Percentiles rank a stretch among this genome's conserved stretches.
Evolutionary conservation across 768 basidiomycete genomes (phyloP).

Genomic region (Neoboletus magnificus): DNA sequence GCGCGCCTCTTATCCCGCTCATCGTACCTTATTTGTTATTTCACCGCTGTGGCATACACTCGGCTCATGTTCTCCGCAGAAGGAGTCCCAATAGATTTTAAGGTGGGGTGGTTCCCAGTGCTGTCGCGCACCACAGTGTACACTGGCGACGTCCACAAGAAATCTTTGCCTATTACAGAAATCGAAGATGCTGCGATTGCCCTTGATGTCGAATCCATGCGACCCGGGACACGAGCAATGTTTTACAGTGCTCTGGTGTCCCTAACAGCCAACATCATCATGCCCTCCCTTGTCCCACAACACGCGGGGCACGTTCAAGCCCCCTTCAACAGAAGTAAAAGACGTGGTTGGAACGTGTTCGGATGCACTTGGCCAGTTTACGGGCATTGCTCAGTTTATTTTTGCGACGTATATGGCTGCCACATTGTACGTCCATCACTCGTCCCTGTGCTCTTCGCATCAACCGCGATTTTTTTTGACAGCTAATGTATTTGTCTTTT

Average conservation of each 20-base stretch:
- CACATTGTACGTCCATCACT: constrained; percentile 63
- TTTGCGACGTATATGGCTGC: constrained; percentile 77
- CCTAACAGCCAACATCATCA: constrained; percentile 60
- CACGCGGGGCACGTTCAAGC: constrained; percentile 8
- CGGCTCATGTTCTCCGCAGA: constrained; percentile 13
- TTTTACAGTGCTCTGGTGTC: constrained; percentile 73
- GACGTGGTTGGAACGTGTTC: constrained; percentile 41
- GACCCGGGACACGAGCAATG: constrained; percentile 80
- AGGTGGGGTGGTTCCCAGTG: constrained; percentile 89
- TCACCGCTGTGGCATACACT: not conserved
- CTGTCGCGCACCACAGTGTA: constrained; percentile 88
- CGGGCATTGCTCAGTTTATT: constrained; percentile 76
- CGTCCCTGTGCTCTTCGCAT: constrained; percentile 4
- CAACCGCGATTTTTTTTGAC: constrained; percentile 10
- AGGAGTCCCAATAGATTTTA: constrained; percentile 27
- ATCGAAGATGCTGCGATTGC: constrained; percentile 32
- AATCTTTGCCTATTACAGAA: constrained; percentile 33
- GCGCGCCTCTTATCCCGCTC: constrained; percentile 58
- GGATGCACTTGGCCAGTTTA: constrained; percentile 61
- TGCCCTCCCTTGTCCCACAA: constrained; percentile 56
- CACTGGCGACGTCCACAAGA: constrained; percentile 82
- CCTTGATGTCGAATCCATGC: constrained; percentile 67
- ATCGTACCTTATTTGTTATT: constrained; percentile 17
- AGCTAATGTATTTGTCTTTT: constrained; percentile 9
- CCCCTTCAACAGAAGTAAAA: constrained; percentile 17